These are phyloP conservation scores for Carallia pectinifolia DNA, from an alignment of 345 rosid genomes.

Conservation along the genomic window DNA sequence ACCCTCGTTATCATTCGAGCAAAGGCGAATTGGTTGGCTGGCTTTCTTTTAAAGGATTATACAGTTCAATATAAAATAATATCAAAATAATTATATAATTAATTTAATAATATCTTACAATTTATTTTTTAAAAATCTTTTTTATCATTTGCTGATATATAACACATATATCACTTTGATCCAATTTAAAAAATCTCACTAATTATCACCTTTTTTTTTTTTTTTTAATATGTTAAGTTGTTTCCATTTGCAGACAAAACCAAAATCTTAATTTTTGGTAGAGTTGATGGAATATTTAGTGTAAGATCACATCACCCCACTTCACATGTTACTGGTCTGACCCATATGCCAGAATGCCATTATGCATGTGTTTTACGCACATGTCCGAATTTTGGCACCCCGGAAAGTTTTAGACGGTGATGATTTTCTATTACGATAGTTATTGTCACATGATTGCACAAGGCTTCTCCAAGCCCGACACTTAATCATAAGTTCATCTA, in stretches of 20 bases:
- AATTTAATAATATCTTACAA: too few species aligned
- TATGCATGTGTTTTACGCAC: conserved; percentile 5
- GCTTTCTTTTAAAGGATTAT: background rate
- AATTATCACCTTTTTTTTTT: too few species aligned
- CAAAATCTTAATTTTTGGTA: background rate
- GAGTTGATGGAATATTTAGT: background rate
- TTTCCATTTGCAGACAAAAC: background rate
- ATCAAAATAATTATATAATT: too few species aligned
- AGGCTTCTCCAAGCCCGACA: background rate
- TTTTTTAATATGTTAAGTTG: background rate
- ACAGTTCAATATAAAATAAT: too few species aligned
- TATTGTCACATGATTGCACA: background rate
- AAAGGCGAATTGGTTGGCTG: background rate
- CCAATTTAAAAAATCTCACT: too few species aligned
- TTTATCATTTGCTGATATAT: too few species aligned
- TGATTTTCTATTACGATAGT: background rate
- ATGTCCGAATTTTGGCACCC: background rate
- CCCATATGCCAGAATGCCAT: conserved; percentile 1
- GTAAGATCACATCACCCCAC: background rate
- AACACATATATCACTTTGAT: too few species aligned
- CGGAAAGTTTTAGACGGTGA: background rate
- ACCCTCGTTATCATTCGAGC: background rate
- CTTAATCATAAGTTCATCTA: too few species aligned
- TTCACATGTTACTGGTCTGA: conserved; percentile 16
- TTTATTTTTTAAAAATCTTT: too few species aligned